Conservation (phyloP, 2,329 filamentous ascomycete species). For the Pseudocercospora crystallina region DNA sequence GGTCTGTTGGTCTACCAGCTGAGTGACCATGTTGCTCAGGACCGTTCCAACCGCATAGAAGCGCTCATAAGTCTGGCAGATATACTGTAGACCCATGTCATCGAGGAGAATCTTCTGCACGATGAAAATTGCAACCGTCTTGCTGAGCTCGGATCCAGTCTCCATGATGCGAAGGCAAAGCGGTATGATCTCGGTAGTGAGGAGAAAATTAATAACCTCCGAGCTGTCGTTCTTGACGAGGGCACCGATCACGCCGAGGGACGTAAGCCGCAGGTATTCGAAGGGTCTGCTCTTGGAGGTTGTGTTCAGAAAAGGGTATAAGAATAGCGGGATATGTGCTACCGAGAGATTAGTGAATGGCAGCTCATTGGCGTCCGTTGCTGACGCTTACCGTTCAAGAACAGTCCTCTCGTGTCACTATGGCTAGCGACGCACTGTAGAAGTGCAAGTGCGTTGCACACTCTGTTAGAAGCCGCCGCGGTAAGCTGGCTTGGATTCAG, state of each 20-base stretch:
- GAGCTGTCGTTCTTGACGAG: slow-evolving; percentile 98
- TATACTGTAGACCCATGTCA: slow-evolving; percentile 95
- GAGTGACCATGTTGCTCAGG: slow-evolving; percentile 96
- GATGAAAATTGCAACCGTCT: slow-evolving; percentile 99
- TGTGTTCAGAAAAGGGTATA: slow-evolving; percentile 97
- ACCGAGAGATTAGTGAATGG: slow-evolving; percentile 19
- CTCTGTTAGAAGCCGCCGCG: slow-evolving; percentile 92
- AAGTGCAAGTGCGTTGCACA: slow-evolving; percentile 94
- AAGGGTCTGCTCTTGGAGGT: slow-evolving; percentile 97
- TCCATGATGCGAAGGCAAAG: slow-evolving; percentile 98
- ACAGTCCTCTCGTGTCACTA: slow-evolving; percentile 90
- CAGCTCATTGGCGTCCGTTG: neutral
- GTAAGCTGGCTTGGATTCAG: slow-evolving; percentile 96
- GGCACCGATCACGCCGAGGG: slow-evolving; percentile 92
- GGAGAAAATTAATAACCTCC: slow-evolving; percentile 97
- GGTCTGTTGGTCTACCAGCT: slow-evolving; percentile 96
- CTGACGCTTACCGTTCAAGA: slow-evolving; percentile 73
- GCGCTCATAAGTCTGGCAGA: slow-evolving; percentile 96
- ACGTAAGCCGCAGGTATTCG: slow-evolving; percentile 94
- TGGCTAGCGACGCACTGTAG: slow-evolving; percentile 97
- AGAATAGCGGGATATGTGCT: slow-evolving; percentile 96
- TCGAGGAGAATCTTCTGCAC: slow-evolving; percentile 98
- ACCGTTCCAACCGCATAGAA: slow-evolving; percentile 98
- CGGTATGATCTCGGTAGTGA: slow-evolving; percentile 98
- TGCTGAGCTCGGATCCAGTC: slow-evolving; percentile 95